A percentile compares a stretch with the other conserved stretches of the same genome.
phyloP scores from a whole-genome alignment of 2,329 filamentous ascomycete species.

The Penicillium freii region DNA sequence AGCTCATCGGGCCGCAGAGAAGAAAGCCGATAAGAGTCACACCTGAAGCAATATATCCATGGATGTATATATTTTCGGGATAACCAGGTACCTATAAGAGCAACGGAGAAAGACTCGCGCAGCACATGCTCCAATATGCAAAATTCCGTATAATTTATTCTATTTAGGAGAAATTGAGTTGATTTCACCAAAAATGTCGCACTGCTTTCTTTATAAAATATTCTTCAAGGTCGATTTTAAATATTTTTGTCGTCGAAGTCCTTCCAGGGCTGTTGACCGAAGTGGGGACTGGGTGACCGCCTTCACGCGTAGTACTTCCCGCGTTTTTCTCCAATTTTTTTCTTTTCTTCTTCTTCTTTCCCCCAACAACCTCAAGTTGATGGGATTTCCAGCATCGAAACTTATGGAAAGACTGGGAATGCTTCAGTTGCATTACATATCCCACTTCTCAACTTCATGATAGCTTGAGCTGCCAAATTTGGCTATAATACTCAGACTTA shows the following conservation, averaged over 20 bases:
- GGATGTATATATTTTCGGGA: not conserved
- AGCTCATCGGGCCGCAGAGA: not conserved
- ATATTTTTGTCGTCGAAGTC: not conserved
- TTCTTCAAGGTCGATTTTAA: not conserved
- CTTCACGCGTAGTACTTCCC: slow-evolving; percentile 8
- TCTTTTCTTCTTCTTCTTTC: not conserved
- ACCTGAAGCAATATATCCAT: not conserved
- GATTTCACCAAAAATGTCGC: not conserved
- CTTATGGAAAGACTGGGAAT: slow-evolving; percentile 4
- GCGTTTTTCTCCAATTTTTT: slow-evolving; percentile 10
- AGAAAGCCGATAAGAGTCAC: not conserved
- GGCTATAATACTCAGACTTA: slow-evolving; percentile 21
- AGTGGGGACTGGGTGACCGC: slow-evolving; percentile 10
- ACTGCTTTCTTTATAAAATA: not conserved
- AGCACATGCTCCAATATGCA: not conserved
- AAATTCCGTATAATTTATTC: not conserved
- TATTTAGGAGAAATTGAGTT: not conserved
- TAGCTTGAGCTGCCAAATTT: slow-evolving; percentile 17
- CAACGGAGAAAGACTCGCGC: not conserved
- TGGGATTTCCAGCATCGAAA: not conserved
- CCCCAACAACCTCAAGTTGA: not conserved
- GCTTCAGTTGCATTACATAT: not conserved
- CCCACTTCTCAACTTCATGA: slow-evolving; percentile 23
- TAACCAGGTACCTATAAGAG: not conserved
- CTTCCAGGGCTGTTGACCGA: not conserved